These are phyloP conservation scores for Tolypocladium sp. DNA, from an alignment of 2,329 filamentous ascomycete genomes.

Conservation along the genomic window DNA sequence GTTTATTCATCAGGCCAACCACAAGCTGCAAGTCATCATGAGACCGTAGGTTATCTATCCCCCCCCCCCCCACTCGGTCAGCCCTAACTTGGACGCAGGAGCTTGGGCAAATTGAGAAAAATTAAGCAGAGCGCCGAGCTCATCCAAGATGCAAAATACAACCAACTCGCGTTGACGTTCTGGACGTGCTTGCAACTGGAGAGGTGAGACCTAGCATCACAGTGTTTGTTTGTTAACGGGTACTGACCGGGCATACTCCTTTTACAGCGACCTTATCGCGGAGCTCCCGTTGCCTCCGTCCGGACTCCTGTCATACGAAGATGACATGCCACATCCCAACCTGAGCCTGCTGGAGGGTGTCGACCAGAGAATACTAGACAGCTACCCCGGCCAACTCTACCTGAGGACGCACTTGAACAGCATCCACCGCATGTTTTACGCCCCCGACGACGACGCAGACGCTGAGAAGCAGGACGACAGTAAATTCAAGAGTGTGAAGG, in stretches of 20 bases:
- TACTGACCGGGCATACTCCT: background rate
- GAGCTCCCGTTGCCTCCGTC: conserved; percentile 62
- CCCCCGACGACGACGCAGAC: conserved; percentile 28
- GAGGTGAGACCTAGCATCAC: conserved; percentile 42
- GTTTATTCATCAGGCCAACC: conserved; percentile 48
- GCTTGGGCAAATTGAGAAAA: conserved; percentile 37
- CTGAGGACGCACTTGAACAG: conserved; percentile 56
- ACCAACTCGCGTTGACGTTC: conserved; percentile 66
- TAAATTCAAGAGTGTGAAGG: conserved; percentile 36
- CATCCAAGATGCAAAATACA: conserved; percentile 36
- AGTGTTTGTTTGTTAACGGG: background rate
- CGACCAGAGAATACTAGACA: conserved; percentile 40
- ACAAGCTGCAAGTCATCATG: conserved; percentile 61
- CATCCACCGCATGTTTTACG: conserved; percentile 49
- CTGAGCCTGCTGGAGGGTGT: conserved; percentile 34
- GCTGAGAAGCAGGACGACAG: conserved; percentile 14
- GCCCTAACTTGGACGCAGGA: conserved; percentile 22
- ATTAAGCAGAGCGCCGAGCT: conserved; percentile 26
- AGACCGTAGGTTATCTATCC: conserved; percentile 51
- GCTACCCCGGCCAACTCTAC: conserved; percentile 55
- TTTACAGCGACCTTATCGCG: conserved; percentile 71
- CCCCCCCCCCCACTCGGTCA: background rate
- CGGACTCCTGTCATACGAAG: conserved; percentile 50
- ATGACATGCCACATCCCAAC: conserved; percentile 59
- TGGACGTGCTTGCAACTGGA: conserved; percentile 94